Evolutionary conservation across 1,139 yeast genomes (phyloP), one percentile per base, ranked within the genome.

Genomic region (Debaryomyces psychrophilus): DNA sequence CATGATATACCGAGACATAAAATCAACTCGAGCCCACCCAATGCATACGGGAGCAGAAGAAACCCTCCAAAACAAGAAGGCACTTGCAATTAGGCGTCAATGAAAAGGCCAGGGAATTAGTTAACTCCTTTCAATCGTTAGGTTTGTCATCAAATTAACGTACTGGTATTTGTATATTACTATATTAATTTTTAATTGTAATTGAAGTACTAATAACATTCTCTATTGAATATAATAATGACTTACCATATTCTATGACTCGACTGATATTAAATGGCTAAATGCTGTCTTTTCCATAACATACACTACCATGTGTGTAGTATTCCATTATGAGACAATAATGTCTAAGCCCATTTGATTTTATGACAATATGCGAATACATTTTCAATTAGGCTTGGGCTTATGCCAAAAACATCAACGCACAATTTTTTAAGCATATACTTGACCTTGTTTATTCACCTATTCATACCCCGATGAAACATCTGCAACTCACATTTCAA

Each of bases 101-200:
- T 31, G 62, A 64, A 41, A 62, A 58, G 45, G 71, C 71, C 3
- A 53, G 70, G 23, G 68, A 66, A 9, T 56, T 67, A 53, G 68
- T 66, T 1, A 57, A 64, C 34, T 62, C 70, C 4, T 60, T 67
- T 43, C 56, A 55, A 31, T 51, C 55, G n/a, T 31, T 60, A 41
- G 59, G 55, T 4, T 33, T 55, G 15, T 38, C 53, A 6, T 45
- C 49, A 17, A 34, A 41, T 9, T 35, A 31, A 33, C 7, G 14
- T 8, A 2, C 18, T 29, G 25, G 18, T 12, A 9, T 20, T 35
- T 35, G 38, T 38, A 12, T n/a, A 18, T 7, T 17, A 15, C 23
- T 33, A 33, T 33, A 33, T 5, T 33, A 33, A 33, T 20, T 33
- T 20, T 18, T 18, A 33, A 8, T 2, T 26, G 8, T 26, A 26